phyloP scores from a whole-genome alignment of 306 rosid genomes.

The Crataegus laevigata region DNA sequence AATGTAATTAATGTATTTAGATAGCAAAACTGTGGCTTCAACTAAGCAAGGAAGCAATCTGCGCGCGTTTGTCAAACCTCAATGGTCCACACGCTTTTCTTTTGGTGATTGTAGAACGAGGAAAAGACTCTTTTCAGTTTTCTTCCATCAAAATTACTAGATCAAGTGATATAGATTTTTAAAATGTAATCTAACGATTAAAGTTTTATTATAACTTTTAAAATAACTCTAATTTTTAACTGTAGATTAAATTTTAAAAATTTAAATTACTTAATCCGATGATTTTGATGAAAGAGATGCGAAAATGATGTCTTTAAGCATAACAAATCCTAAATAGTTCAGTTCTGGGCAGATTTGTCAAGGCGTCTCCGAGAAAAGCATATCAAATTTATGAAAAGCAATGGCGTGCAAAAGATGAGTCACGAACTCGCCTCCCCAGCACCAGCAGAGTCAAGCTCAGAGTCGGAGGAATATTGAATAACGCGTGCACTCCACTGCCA shows the following conservation, averaged over 20 bases:
- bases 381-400: background rate
- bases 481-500: background rate
- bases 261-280: too few relatives aligned
- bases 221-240: too few relatives aligned
- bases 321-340: background rate
- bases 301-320: background rate
- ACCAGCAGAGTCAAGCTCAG: too few relatives aligned
- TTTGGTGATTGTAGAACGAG: background rate
- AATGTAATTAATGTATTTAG: background rate
- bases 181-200: too few relatives aligned
- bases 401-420: background rate
- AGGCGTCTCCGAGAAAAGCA: background rate
- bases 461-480: background rate
- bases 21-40: background rate
- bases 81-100: background rate
- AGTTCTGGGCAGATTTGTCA: background rate
- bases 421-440: background rate
- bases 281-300: too few relatives aligned
- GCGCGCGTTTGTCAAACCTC: background rate
- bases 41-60: background rate
- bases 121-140: too few relatives aligned
- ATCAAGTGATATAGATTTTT: too few relatives aligned
- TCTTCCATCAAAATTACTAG: fast-evolving
- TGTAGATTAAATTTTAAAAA: too few relatives aligned
- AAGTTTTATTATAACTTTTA: too few relatives aligned